These are phyloP conservation scores for Lathyrus tuberosus DNA, from an alignment of 306 rosid genomes.

Conservation along the genomic window DNA sequence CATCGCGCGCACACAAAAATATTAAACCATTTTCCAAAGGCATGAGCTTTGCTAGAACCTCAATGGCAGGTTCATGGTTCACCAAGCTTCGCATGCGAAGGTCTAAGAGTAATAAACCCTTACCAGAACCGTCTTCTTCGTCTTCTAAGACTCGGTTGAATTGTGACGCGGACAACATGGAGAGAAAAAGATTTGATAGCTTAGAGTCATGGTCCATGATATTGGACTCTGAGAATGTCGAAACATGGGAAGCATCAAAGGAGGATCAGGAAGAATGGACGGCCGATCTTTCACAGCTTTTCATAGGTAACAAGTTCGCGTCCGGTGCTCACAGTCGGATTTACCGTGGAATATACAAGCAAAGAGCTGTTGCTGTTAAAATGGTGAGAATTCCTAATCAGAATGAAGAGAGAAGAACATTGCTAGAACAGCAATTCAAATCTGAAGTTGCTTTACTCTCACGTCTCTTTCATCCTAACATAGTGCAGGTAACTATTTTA, in stretches of 20 bases:
- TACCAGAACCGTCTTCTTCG: conserved; percentile 57
- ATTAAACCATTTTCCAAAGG: conserved; percentile 9
- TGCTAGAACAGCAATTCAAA: conserved; percentile 86
- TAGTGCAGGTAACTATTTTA: conserved; percentile 71
- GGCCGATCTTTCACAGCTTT: conserved; percentile 92
- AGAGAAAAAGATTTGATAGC: conserved; percentile 87
- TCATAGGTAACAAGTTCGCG: conserved; percentile 93
- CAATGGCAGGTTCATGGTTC: conserved; percentile 80
- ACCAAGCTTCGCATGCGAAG: conserved; percentile 59
- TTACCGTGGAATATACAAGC: conserved; percentile 96
- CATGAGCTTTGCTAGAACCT: conserved; percentile 32
- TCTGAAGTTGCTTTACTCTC: conserved; percentile 95
- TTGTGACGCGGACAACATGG: conserved; percentile 73
- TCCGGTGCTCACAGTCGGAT: conserved; percentile 95
- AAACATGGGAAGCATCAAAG: conserved; percentile 87
- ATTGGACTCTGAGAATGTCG: conserved; percentile 92
- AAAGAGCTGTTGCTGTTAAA: conserved; percentile 96
- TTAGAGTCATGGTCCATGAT: conserved; percentile 99
- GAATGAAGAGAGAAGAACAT: conserved; percentile 66
- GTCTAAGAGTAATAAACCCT: conserved; percentile 72
- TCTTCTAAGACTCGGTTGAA: conserved; percentile 55
- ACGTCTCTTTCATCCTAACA: conserved; percentile 89
- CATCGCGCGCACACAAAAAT: not conserved
- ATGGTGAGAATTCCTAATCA: conserved; percentile 94
- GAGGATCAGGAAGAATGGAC: conserved; percentile 96